Base-by-base conservation (phyloP, 805 yeast genomes). In the Nakazawaea ishiwadae region DNA sequence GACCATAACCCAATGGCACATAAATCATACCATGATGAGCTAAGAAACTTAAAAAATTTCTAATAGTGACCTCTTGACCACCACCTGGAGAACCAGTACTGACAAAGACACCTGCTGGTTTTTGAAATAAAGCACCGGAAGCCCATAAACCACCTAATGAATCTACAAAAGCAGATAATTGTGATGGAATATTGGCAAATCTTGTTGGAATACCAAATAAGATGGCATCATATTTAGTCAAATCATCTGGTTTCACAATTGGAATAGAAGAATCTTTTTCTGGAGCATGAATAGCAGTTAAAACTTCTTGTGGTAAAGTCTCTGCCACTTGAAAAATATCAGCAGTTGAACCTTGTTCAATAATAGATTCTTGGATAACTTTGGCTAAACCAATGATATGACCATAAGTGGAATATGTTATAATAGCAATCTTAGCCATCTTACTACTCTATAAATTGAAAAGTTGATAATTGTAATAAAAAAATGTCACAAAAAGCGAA, bases 141-240 rank as follows among this genome's bases (percentile, higher is more conserved):
- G 82, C 81, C 95, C 95, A 86, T 44, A 83, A 61, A 7, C 77
- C 77, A 46, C 93, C 93, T 24, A 91, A 82, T 32, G 71, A 61
- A 56, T 81, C 95, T 81, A 87, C 79, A 67, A 84, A 86, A 6
- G 81, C 60, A 51, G 75, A 70, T 75, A 84, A 77, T 65, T 86
- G 95, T 19, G 86, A 78, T 37, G 95, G 88, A 58, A 75, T 64
- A 58, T 69, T 73, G 51, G 95, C 95, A 59, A 57, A 86, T 62
- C 95, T 74, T 24, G 95, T 84, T 50, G 95, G 93, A 45, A 84
- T 59, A 50, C 95, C 95, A 51, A 86, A 81, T 48, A 85, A 49
- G 59, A 81, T 79, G n/a, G 80, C 90, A 56, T 86, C 95, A 65
- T 81, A 84, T 44, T 73, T 63, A 19, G 62, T 58, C 51, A 87